Percentiles rank a stretch among this genome's conserved stretches.
phyloP scores from a whole-genome alignment of 352 stramenopile genomes.

The Pythium grandisporangium region DNA sequence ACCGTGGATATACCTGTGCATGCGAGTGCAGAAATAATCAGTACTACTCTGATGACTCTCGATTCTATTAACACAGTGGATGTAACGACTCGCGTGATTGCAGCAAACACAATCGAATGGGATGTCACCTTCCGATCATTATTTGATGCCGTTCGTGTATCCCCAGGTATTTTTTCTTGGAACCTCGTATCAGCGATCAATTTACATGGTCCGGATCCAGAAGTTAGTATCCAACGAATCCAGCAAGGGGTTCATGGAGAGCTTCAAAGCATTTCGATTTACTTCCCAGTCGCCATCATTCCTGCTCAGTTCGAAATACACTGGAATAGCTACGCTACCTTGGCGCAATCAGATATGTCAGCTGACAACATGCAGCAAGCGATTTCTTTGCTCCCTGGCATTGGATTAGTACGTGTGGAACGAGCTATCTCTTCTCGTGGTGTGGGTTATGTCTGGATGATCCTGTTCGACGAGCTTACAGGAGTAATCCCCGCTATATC shows the following conservation, averaged over 20 bases:
- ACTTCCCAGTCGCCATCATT: constrained; percentile 11
- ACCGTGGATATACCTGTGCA: constrained; percentile 26
- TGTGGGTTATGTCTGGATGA: constrained; percentile 31
- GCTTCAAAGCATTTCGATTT: constrained; percentile 32
- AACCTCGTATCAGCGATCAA: too few relatives aligned
- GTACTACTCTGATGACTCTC: constrained; percentile 15
- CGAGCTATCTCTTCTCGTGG: constrained; percentile 17
- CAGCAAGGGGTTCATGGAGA: constrained; percentile 16
- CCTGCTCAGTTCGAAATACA: constrained; percentile 19
- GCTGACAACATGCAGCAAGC: constrained; percentile 20
- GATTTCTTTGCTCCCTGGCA: constrained; percentile 19
- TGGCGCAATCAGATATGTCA: constrained; percentile 12
- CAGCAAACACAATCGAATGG: constrained; percentile 11
- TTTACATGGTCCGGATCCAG: too few relatives aligned
- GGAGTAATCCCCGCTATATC: constrained; percentile 10
- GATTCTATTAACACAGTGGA: constrained; percentile 10
- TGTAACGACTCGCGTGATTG: constrained; percentile 3
- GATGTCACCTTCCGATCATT: constrained; percentile 29
- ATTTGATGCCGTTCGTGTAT: constrained; percentile 7
- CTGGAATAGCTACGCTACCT: constrained; percentile 24
- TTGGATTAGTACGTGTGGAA: constrained; percentile 24
- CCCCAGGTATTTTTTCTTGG: too few relatives aligned
- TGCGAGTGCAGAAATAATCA: constrained; percentile 9
- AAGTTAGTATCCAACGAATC: constrained; percentile 12
- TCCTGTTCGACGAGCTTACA: constrained; percentile 20